Conservation (phyloP, 257 asterid species). For the Vinca minor region DNA sequence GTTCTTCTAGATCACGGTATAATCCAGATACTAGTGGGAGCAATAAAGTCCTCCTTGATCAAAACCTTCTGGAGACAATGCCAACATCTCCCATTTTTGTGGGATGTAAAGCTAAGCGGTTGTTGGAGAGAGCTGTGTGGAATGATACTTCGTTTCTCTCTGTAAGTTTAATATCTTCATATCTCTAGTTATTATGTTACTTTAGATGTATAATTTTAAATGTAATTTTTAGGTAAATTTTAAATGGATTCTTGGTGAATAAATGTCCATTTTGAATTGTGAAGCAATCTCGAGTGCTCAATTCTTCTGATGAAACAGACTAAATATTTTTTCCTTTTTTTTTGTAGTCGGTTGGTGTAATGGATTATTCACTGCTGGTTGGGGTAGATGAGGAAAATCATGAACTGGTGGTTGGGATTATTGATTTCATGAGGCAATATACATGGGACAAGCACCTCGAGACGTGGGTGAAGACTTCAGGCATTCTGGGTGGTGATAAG, state of each 20-base stretch:
- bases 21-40: conserved; percentile 77
- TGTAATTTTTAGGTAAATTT: too few relatives aligned
- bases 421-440: conserved; percentile 80
- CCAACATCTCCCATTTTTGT: conserved; percentile 81
- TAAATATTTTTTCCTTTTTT: background rate
- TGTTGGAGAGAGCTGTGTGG: conserved; percentile 79
- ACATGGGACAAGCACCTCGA: conserved; percentile 92
- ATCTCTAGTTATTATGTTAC: background rate
- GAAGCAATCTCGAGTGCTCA: background rate
- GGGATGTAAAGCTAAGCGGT: conserved; percentile 66
- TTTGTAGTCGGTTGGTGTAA: conserved; percentile 62
- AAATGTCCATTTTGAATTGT: background rate
- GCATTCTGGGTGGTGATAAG: conserved; percentile 71
- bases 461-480: conserved; percentile 80
- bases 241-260: background rate
- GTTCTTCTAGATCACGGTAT: conserved; percentile 67
- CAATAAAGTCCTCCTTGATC: conserved; percentile 79
- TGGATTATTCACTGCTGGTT: conserved; percentile 79
- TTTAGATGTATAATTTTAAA: background rate
- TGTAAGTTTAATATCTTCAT: conserved; percentile 33
- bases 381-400: conserved; percentile 70
- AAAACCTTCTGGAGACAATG: conserved; percentile 70
- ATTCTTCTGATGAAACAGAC: background rate
- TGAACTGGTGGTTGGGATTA: conserved; percentile 64
- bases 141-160: conserved; percentile 82